Evolutionary conservation across 108 stramenopile genomes (phyloP).

Genomic region (Cafeteria roenbergensis): DNA sequence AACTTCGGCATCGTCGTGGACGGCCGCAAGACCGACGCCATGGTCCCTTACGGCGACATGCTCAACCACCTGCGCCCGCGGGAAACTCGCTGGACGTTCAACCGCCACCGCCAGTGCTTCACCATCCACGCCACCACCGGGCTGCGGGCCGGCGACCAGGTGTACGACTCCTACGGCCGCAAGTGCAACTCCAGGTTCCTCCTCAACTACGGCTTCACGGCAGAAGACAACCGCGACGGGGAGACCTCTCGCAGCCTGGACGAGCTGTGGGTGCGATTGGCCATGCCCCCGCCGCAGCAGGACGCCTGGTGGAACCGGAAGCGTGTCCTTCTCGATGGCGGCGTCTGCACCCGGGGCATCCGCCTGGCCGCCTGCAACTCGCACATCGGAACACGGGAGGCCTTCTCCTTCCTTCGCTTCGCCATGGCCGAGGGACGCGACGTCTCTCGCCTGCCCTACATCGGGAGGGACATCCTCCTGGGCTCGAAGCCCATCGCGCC

Average conservation of each 20-base stretch:
- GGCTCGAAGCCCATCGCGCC: constrained; percentile 30
- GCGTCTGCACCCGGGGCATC: constrained; percentile 21
- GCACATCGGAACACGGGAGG: constrained; percentile 24
- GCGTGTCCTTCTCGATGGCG: background rate
- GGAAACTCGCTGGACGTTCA: constrained; percentile 98
- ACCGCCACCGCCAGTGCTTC: constrained; percentile 80
- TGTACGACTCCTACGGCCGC: constrained; percentile 96
- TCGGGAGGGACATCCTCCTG: constrained; percentile 44
- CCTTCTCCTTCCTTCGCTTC: constrained; percentile 34
- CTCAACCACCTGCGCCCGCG: constrained; percentile 92
- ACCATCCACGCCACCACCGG: constrained; percentile 68
- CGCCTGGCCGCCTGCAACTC: constrained; percentile 13
- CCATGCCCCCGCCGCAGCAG: background rate
- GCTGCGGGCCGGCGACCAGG: constrained; percentile 60
- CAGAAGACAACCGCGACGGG: constrained; percentile 83
- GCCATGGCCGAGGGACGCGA: constrained; percentile 13
- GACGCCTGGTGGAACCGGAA: background rate
- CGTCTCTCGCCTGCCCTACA: constrained; percentile 40
- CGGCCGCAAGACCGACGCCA: constrained; percentile 76
- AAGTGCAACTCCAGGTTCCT: constrained; percentile 99
- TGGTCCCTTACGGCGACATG: constrained; percentile 99
- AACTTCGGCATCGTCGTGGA: constrained; percentile 92
- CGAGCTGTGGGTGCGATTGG: constrained; percentile 58
- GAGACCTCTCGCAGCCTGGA: constrained; percentile 91
- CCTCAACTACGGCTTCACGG: constrained; percentile 97